phyloP scores from a whole-genome alignment of 495 filamentous ascomycete species.

The Penicillium samsonianum region DNA sequence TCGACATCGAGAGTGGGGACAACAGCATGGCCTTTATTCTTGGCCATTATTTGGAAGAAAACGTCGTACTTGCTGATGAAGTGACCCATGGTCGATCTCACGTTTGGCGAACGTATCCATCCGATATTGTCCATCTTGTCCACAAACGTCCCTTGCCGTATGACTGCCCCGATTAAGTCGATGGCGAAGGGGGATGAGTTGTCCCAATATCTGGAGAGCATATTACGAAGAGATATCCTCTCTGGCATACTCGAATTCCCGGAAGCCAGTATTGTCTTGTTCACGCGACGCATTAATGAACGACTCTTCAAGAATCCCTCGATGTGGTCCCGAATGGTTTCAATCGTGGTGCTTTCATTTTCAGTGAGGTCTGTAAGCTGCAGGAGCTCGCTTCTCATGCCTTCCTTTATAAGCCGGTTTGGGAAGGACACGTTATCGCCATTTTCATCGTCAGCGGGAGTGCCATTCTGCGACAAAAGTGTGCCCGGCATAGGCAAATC shows the following conservation, averaged over 20 bases:
- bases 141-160: slow-evolving; percentile 77
- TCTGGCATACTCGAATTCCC: slow-evolving; percentile 26
- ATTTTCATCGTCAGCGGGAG: slow-evolving; percentile 17
- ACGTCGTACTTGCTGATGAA: slow-evolving; percentile 68
- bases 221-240: slow-evolving; percentile 60
- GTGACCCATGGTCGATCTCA: slow-evolving; percentile 63
- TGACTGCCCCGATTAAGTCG: slow-evolving; percentile 75
- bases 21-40: slow-evolving; percentile 53
- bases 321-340: slow-evolving; percentile 22
- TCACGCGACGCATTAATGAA: slow-evolving; percentile 22
- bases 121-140: slow-evolving; percentile 80
- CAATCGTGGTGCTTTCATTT: slow-evolving; percentile 17
- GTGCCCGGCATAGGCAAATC: slow-evolving; percentile 66
- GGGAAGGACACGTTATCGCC: slow-evolving; percentile 45
- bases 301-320: slow-evolving; percentile 15
- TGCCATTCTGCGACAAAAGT: slow-evolving; percentile 44
- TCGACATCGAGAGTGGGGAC: slow-evolving; percentile 91
- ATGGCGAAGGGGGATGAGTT: slow-evolving; percentile 70
- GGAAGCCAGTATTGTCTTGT: neutral
- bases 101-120: slow-evolving; percentile 71
- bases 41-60: slow-evolving; percentile 67
- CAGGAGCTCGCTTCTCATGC: slow-evolving; percentile 37
- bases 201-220: slow-evolving; percentile 81
- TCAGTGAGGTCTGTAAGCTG: slow-evolving; percentile 26
- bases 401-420: slow-evolving; percentile 56